Evolutionary conservation across 1,284 basidiomycete species (phyloP).

Genomic region (Leccinum pachyderme): DNA sequence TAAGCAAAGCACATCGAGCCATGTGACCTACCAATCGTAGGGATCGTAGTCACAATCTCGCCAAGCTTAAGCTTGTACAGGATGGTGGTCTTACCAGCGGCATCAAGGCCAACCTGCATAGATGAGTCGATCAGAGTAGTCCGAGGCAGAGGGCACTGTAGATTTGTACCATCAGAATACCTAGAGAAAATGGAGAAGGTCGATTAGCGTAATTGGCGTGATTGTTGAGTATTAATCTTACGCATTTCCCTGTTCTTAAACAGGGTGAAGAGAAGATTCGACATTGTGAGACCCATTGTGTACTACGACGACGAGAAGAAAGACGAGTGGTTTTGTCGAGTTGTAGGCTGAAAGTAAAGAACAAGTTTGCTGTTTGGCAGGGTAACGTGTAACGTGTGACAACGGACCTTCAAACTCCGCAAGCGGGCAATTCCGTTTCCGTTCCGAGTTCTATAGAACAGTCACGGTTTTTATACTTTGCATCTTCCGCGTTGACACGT

Average conservation of each 20-base stretch:
- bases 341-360: constrained; percentile 34
- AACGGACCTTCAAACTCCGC: constrained; percentile 37
- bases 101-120: constrained; percentile 89
- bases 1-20: constrained; percentile 10
- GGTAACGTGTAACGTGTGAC: constrained; percentile 34
- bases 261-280: constrained; percentile 78
- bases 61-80: constrained; percentile 98
- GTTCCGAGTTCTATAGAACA: not conserved
- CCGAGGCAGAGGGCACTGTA: constrained; percentile 10
- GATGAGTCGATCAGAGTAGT: constrained; percentile 2
- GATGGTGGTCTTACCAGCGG: constrained; percentile 97
- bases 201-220: constrained; percentile 38
- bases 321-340: constrained; percentile 34
- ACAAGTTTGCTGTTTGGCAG: constrained; percentile 37
- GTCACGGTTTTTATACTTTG: not conserved
- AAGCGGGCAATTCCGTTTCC: constrained; percentile 16
- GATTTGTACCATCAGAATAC: constrained; percentile 67
- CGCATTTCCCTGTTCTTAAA: constrained; percentile 99
- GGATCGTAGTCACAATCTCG: constrained; percentile 99
- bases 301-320: constrained; percentile 34
- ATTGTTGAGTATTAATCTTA: constrained; percentile 46
- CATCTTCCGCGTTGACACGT: constrained; percentile 10
- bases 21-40: constrained; percentile 85
- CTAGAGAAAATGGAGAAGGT: constrained; percentile 40
- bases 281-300: constrained; percentile 86